A percentile compares a stretch with the other conserved stretches of the same genome.
phyloP scores from a whole-genome alignment of 2,329 filamentous ascomycete genomes.

The Nigrospora sphaerica region DNA sequence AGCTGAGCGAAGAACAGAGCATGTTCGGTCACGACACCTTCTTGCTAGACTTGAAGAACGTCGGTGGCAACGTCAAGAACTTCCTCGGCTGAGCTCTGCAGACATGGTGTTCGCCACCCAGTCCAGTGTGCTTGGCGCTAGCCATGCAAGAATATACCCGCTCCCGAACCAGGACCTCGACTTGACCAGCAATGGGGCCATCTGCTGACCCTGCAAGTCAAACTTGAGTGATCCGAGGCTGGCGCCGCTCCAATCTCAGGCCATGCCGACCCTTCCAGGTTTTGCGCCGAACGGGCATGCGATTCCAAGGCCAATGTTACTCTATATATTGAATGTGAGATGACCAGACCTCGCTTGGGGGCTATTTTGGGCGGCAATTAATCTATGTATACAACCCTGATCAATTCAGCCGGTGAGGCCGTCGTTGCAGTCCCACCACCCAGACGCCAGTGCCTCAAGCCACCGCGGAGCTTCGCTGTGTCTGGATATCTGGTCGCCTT shows the following conservation, averaged over 20 bases:
- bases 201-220: no score
- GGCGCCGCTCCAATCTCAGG: no score
- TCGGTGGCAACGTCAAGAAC: conserved; percentile 73
- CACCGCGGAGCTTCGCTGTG: no score
- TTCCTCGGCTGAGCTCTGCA: conserved; percentile 56
- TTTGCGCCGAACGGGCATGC: not conserved
- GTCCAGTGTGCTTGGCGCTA: not conserved
- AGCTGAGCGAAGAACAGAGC: conserved; percentile 89
- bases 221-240: no score
- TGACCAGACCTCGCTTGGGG: not conserved
- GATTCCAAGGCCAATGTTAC: not conserved
- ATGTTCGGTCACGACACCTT: conserved; percentile 97
- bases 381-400: conserved; percentile 1
- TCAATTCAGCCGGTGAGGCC: conserved; percentile 1
- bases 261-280: no score
- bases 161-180: no score
- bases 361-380: not conserved
- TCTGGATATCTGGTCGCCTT: no score
- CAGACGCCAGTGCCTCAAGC: no score
- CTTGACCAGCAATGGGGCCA: no score
- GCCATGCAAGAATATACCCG: no score
- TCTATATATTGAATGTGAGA: not conserved
- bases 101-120: not conserved
- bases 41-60: conserved; percentile 82
- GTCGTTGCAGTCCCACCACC: not conserved